Evolutionary conservation across 2,329 filamentous ascomycete genomes (phyloP).

Genomic region (Cephalotrichum gorgonifer): DNA sequence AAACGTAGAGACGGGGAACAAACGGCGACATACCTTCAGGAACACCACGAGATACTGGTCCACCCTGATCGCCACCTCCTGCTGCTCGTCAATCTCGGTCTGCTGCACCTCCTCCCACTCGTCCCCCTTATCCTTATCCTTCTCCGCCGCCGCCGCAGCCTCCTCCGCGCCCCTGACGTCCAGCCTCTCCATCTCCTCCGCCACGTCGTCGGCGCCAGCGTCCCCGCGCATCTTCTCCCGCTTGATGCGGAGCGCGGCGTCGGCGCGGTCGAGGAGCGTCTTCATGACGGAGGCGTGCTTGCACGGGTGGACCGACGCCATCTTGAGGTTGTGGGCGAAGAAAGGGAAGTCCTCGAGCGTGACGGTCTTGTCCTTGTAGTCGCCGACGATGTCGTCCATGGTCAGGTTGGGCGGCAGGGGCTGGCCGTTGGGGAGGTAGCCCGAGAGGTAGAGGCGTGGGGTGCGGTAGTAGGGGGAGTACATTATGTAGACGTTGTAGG

Average conservation of each 20-base stretch:
- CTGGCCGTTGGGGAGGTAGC: constrained; percentile 70
- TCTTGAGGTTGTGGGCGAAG: constrained; percentile 84
- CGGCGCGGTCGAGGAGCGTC: constrained; percentile 85
- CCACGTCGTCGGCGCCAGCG: constrained; percentile 66
- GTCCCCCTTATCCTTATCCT: constrained; percentile 28
- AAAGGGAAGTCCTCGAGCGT: constrained; percentile 97
- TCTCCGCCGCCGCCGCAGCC: constrained; percentile 31
- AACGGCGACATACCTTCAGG: constrained; percentile 53
- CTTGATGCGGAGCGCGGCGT: constrained; percentile 82
- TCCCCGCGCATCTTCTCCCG: constrained; percentile 59
- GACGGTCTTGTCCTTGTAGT: constrained; percentile 98
- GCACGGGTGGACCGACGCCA: constrained; percentile 94
- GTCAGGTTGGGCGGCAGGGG: constrained; percentile 74
- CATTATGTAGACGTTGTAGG: constrained; percentile 98
- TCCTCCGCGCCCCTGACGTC: constrained; percentile 40
- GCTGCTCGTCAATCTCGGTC: constrained; percentile 51
- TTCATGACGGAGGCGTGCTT: constrained; percentile 98
- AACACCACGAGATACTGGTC: constrained; percentile 85
- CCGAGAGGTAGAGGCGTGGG: constrained; percentile 87
- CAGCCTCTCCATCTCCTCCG: constrained; percentile 65
- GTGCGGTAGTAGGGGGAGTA: constrained; percentile 97
- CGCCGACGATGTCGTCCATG: constrained; percentile 95
- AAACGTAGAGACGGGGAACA: not conserved
- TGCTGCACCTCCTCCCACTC: constrained; percentile 58
- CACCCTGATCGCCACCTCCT: constrained; percentile 70